phyloP scores from a whole-genome alignment of 805 yeast species.

The Ogataea nonfermentans region DNA sequence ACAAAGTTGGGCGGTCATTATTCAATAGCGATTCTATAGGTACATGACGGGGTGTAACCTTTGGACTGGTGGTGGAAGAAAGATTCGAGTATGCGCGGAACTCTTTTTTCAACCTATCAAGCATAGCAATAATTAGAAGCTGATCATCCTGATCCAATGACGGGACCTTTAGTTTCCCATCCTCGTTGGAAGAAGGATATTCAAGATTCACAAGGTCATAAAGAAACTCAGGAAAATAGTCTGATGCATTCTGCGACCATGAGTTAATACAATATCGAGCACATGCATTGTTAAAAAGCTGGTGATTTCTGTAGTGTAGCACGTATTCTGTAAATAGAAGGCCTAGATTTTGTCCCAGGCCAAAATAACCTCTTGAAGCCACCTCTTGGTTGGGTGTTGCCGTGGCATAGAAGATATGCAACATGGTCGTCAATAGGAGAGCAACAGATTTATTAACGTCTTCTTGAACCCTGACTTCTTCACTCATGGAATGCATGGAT shows the following conservation, averaged over 20 bases:
- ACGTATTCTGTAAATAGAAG: constrained; percentile 21
- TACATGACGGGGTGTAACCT: constrained; percentile 12
- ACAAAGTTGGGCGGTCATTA: constrained; percentile 1
- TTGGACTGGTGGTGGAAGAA: constrained; percentile 3
- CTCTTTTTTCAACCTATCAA: constrained; percentile 24
- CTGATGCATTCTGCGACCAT: constrained; percentile 17
- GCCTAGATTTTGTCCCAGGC: constrained; percentile 21
- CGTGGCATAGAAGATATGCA: constrained; percentile 24
- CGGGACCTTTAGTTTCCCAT: constrained; percentile 7
- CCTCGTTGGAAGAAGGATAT: constrained; percentile 9
- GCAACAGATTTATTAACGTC: constrained; percentile 18
- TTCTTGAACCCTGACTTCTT: constrained; percentile 19
- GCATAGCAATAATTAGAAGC: constrained; percentile 9
- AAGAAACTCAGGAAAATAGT: constrained; percentile 26
- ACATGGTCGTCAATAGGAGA: constrained; percentile 17
- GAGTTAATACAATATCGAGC: constrained; percentile 24
- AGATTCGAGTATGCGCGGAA: constrained; percentile 22
- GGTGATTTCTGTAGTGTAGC: constrained; percentile 8
- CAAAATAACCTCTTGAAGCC: constrained; percentile 20
- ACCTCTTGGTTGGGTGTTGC: constrained; percentile 20
- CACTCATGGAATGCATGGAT: constrained; percentile 21
- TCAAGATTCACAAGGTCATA: constrained; percentile 21
- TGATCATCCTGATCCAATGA: constrained; percentile 12
- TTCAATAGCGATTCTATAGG: constrained; percentile 18
- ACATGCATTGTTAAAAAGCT: constrained; percentile 20